phyloP scores from a whole-genome alignment of 2,329 filamentous ascomycete genomes.

The Cryphonectria naterciae region DNA sequence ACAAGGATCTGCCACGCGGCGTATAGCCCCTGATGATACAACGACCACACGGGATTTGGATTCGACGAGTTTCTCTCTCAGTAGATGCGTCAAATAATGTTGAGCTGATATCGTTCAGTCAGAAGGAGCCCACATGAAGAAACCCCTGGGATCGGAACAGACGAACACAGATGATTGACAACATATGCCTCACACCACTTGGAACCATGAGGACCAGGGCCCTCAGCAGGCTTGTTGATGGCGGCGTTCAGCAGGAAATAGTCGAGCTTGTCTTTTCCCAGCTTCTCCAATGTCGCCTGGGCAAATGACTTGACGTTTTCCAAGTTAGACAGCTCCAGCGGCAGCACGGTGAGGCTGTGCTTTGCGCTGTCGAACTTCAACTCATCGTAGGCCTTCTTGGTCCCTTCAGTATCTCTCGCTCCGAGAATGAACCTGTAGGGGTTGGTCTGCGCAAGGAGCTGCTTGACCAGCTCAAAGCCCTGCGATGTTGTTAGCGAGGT shows the following conservation, averaged over 20 bases:
- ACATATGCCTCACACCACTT: constrained; percentile 56
- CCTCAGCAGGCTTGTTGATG: constrained; percentile 42
- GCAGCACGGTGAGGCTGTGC: constrained; percentile 50
- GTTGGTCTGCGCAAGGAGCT: constrained; percentile 50
- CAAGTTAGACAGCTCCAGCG: constrained; percentile 52
- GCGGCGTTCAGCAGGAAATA: constrained; percentile 56
- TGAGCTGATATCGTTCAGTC: constrained; percentile 45
- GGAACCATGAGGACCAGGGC: constrained; percentile 44
- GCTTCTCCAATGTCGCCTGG: constrained; percentile 44
- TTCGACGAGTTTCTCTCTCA: constrained; percentile 51
- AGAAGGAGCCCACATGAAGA: background rate
- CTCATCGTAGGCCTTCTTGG: constrained; percentile 47
- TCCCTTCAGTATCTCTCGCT: constrained; percentile 47
- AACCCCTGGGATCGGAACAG: background rate
- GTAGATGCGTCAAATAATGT: constrained; percentile 55
- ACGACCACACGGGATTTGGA: constrained; percentile 53
- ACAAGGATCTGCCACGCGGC: constrained; percentile 45
- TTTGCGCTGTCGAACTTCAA: constrained; percentile 46
- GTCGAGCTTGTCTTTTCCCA: constrained; percentile 49
- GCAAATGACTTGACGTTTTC: constrained; percentile 52
- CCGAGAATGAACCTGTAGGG: constrained; percentile 55
- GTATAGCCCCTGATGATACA: constrained; percentile 55
- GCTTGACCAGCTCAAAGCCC: constrained; percentile 58
- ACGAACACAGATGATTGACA: constrained; percentile 57
- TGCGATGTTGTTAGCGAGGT: constrained; percentile 32